These are phyloP conservation scores for Diplocarpon mali DNA, from an alignment of 2,329 filamentous ascomycete species.

Conservation along the genomic window DNA sequence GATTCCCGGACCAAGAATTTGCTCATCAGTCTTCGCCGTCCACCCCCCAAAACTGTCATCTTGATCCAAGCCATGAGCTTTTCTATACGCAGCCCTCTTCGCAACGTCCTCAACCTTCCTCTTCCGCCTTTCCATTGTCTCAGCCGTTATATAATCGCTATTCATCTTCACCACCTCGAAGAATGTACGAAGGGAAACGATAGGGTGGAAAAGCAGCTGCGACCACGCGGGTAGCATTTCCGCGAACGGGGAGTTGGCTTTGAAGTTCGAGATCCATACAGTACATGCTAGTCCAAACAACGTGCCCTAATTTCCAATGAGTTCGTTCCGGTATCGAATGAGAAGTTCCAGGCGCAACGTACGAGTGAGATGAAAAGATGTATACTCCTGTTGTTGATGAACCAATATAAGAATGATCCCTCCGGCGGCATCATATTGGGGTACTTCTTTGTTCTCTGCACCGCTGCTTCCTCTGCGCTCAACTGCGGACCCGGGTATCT, in stretches of 20 bases:
- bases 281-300: slow-evolving; percentile 48
- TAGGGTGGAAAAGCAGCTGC: slow-evolving; percentile 58
- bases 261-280: slow-evolving; percentile 71
- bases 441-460: slow-evolving; percentile 62
- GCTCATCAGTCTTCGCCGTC: slow-evolving; percentile 30
- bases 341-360: slow-evolving; percentile 25
- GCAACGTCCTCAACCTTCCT: slow-evolving; percentile 72
- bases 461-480: slow-evolving; percentile 51
- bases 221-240: slow-evolving; percentile 65
- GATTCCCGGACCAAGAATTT: slow-evolving; percentile 26
- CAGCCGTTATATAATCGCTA: slow-evolving; percentile 55
- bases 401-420: slow-evolving; percentile 74
- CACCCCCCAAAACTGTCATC: slow-evolving; percentile 43
- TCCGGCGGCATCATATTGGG: slow-evolving; percentile 81
- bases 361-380: slow-evolving; percentile 82
- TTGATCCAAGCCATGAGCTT: slow-evolving; percentile 71
- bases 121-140: slow-evolving; percentile 61
- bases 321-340: neutral
- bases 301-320: slow-evolving; percentile 16
- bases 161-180: slow-evolving; percentile 68
- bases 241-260: slow-evolving; percentile 64
- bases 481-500: slow-evolving; percentile 62
- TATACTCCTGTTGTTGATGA: slow-evolving; percentile 64
- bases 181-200: slow-evolving; percentile 53
- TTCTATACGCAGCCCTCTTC: slow-evolving; percentile 76